Conservation (phyloP, 192 early-diverging fungal genomes). For the Podila epigama region DNA sequence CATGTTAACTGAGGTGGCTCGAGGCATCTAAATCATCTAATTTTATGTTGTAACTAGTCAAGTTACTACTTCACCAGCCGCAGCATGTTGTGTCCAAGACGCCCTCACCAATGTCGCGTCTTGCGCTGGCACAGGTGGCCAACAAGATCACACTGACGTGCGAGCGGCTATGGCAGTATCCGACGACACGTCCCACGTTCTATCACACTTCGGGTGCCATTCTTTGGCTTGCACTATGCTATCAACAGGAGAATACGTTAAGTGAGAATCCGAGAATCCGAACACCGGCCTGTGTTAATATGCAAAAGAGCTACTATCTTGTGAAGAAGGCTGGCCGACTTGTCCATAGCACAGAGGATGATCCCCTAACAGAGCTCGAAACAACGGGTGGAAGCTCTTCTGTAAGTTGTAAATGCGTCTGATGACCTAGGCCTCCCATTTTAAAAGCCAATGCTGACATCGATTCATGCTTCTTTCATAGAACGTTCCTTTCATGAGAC, state of each 20-base stretch:
- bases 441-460: too few species aligned
- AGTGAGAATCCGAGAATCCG: constrained; percentile 46
- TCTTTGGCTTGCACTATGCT: constrained; percentile 43
- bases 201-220: constrained; percentile 27
- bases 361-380: constrained; percentile 36
- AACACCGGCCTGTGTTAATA: constrained; percentile 42
- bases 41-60: constrained; percentile 12
- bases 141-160: constrained; percentile 43
- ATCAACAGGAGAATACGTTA: constrained; percentile 48
- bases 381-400: constrained; percentile 5
- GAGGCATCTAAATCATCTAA: too few species aligned
- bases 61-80: constrained; percentile 34
- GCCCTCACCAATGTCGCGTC: constrained; percentile 13
- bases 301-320: constrained; percentile 46
- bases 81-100: constrained; percentile 39
- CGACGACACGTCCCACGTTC: constrained; percentile 28
- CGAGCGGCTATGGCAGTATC: constrained; percentile 43
- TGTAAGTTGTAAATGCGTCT: neutral
- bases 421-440: too few species aligned
- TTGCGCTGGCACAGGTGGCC: constrained; percentile 28
- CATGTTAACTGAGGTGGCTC: too few species aligned
- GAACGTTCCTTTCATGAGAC: constrained; percentile 29
- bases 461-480: neutral
- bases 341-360: constrained; percentile 34
- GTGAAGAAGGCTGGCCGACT: constrained; percentile 43